Base-by-base conservation (phyloP, 164 flowering plant genomes). In the Kingdonia uniflora region DNA sequence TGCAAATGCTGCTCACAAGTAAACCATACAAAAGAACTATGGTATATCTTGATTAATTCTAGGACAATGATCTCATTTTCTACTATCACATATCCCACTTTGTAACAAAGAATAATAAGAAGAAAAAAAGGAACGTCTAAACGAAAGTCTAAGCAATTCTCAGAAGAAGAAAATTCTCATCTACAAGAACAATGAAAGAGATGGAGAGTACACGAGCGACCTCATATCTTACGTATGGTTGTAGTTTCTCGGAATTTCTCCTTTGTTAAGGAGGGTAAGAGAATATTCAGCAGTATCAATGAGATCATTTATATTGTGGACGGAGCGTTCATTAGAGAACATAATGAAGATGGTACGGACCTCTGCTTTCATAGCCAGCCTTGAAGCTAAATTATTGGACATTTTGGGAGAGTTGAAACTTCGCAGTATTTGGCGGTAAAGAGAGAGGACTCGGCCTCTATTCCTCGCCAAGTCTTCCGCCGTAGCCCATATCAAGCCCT, bases 291-390 rank as follows among this genome's bases (percentile, higher is more conserved):
- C 74, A 13, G 74, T 40, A 17, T 70, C 70, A 37, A 70, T 60
- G 22, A 70, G 70, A 38, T 70, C 73, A 6, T 51, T 61, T 47
- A 65, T 70, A 57, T 70, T 65, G 59, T 70, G 74, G 41, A 66
- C 59, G 19, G 74, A 70, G 24, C 25, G 37, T 29, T 70, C 74
- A 51, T 66, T 70, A 25, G 74, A 56, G 17, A 58, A 67, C 26
- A 65, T 8, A 17, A 65, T 50, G 49, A 70, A 70, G 42, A 70
- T 62, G 22, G 66, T n/a, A 0, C 68, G 69, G 14, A 57, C 57
- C 49, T 70, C 74, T 0, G 70, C 70, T 49, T 70, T 66, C 60
- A 62, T 70, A 14, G 74, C 68, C 19, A 70, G 44, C n/a, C 74
- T 58, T 5, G 65, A 65, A 2, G 65, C 65, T 23, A 59, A 53